phyloP scores from a whole-genome alignment of 2,329 filamentous ascomycete genomes.

The Seiridium cupressi region DNA sequence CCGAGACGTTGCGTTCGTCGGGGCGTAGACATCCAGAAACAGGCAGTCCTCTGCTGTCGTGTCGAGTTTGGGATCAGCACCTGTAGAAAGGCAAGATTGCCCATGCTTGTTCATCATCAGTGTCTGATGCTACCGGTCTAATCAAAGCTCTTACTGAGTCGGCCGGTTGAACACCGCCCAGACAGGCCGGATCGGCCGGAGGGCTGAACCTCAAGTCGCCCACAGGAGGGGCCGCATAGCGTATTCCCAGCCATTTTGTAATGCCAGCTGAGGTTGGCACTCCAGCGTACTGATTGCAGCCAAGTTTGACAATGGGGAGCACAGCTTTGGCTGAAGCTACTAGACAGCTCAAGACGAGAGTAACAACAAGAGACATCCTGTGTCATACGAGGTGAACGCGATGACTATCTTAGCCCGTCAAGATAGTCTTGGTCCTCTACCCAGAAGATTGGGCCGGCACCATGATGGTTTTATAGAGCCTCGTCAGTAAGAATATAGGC shows the following conservation, averaged over 20 bases:
- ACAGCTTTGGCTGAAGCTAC: constrained; percentile 15
- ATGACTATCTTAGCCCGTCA: neutral
- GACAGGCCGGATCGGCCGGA: constrained; percentile 58
- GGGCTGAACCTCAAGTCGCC: constrained; percentile 65
- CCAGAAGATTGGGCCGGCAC: too few species aligned
- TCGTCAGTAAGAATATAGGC: too few species aligned
- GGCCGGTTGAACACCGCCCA: constrained; percentile 48
- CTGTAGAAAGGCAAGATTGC: constrained; percentile 21
- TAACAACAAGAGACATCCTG: neutral
- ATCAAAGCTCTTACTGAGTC: constrained; percentile 39
- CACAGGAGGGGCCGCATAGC: constrained; percentile 69
- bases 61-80: constrained; percentile 11
- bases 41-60: constrained; percentile 62
- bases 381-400: neutral
- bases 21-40: constrained; percentile 64
- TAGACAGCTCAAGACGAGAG: neutral
- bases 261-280: constrained; percentile 50
- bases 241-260: constrained; percentile 71
- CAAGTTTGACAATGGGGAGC: constrained; percentile 53
- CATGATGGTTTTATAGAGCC: too few species aligned
- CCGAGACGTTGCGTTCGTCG: constrained; percentile 44
- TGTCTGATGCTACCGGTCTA: neutral
- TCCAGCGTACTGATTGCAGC: constrained; percentile 67
- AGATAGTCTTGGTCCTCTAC: too few species aligned
- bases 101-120: constrained; percentile 19